Base-by-base conservation (phyloP, 2,329 filamentous ascomycete species). In the Chalaropsis ovoidea region DNA sequence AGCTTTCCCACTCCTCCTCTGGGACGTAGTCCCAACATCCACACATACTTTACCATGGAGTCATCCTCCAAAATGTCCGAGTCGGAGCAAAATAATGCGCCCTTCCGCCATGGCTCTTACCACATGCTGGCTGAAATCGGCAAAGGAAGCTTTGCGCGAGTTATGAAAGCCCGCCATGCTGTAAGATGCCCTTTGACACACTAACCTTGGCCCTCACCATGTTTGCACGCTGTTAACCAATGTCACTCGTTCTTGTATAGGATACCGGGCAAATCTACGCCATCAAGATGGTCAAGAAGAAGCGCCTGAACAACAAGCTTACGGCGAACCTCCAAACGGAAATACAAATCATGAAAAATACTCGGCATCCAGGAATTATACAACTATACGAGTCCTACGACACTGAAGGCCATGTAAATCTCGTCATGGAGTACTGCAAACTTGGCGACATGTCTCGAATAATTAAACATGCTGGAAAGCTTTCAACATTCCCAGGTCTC, bases 381-480 rank as follows among this genome's bases (percentile, higher is more conserved):
- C 89, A 91, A 70, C 86, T 99, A 61, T 92, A 96, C 78, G 90
- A 96, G 76, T 96, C 92, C 78, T 83, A 93, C 75, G 92, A 97
- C 75, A 88, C 90, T 0, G 79, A 84, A 2, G 86, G 87, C 24
- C 89, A 95, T 73, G 96, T 97, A 77, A 94, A 99, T 76, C 83
- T 99, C 67, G 87, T 97, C 69, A 99, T 97, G 93, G 94, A 99
- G 77, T 97, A 95, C 77, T 97, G 94, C 77, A 90, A 95, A 73
- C 82, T 99, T 49, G 93, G 94, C 24, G 94, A 99, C 73, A 78
- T 99, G 67, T 95, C 94, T 11, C 81, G 93, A 64, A 97, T 99
- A 76, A 96, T 99, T 78, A 95, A 94, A 81, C 95, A 94, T 77
- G 85, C 93, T 68, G 86, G 93, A 68, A 89, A 86, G 72, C 83